A percentile compares a stretch with the other conserved stretches of the same genome.
Conservation (phyloP, 2,329 filamentous ascomycete species). For the Pseudogymnoascus sp. region DNA sequence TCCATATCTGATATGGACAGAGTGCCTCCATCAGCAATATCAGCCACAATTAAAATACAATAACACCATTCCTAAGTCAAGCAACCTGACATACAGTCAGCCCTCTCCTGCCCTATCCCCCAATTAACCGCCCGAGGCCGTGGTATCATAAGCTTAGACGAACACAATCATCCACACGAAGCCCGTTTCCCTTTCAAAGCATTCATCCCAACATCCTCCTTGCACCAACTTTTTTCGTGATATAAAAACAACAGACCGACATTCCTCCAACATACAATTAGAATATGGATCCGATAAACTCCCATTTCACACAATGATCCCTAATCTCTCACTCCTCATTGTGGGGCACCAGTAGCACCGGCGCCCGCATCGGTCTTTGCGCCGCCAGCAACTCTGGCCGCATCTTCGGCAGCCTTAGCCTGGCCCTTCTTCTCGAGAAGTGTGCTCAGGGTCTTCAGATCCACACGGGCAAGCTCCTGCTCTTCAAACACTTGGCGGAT, state of each 20-base stretch:
- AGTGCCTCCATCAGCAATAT: background rate
- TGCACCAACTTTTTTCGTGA: background rate
- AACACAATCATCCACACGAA: slow-evolving; percentile 6
- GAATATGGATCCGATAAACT: background rate
- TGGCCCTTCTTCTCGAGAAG: background rate
- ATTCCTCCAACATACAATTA: slow-evolving; percentile 1
- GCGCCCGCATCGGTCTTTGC: background rate
- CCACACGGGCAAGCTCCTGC: background rate
- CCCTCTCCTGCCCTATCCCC: background rate
- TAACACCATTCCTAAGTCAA: background rate
- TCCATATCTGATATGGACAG: background rate
- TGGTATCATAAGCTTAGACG: slow-evolving; percentile 9
- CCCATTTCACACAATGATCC: background rate
- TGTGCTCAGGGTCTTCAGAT: background rate
- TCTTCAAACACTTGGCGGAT: slow-evolving; percentile 44
- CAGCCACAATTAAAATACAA: background rate
- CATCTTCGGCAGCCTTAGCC: background rate
- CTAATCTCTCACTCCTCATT: background rate
- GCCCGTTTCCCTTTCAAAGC: background rate
- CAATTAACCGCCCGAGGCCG: slow-evolving; percentile 2
- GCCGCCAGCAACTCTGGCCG: background rate
- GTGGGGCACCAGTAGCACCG: background rate
- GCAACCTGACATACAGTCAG: background rate
- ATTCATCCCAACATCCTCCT: background rate
- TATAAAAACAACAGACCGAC: background rate